Conservation (phyloP, 2,329 filamentous ascomycete species). For the Penicillium sumatraense region DNA sequence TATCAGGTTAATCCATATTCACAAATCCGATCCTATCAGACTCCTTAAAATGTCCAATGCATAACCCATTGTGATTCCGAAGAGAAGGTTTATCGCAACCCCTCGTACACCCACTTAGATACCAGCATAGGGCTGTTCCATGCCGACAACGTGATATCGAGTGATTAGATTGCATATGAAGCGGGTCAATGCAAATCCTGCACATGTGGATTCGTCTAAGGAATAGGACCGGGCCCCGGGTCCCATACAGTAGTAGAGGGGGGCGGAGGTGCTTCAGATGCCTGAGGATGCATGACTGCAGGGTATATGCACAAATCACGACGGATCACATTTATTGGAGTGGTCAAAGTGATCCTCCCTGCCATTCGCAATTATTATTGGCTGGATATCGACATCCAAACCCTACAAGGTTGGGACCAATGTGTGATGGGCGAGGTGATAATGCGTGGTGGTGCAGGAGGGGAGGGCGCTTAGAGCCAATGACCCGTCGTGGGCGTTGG, state of each 20-base stretch:
- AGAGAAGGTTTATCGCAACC: background rate
- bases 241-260: too few relatives aligned
- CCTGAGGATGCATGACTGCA: conserved; percentile 16
- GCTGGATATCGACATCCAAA: conserved; percentile 1
- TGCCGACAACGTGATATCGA: background rate
- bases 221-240: too few relatives aligned
- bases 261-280: background rate
- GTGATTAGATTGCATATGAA: background rate
- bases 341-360: background rate
- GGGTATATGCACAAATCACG: conserved; percentile 8
- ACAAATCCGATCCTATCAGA: background rate
- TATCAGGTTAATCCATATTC: too few relatives aligned
- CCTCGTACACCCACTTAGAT: background rate
- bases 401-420: conserved; percentile 18
- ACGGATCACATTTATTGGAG: conserved; percentile 8
- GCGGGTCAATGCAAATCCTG: background rate
- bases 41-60: background rate
- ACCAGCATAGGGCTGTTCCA: too few relatives aligned
- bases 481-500: conserved; percentile 3
- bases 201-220: background rate
- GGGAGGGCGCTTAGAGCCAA: conserved; percentile 26
- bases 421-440: conserved; percentile 26
- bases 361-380: conserved; percentile 6
- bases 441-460: conserved; percentile 24
- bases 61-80: background rate